These are phyloP conservation scores for Cyberlindnera samutprakarnensis DNA, from an alignment of 805 yeast species.

Conservation along the genomic window DNA sequence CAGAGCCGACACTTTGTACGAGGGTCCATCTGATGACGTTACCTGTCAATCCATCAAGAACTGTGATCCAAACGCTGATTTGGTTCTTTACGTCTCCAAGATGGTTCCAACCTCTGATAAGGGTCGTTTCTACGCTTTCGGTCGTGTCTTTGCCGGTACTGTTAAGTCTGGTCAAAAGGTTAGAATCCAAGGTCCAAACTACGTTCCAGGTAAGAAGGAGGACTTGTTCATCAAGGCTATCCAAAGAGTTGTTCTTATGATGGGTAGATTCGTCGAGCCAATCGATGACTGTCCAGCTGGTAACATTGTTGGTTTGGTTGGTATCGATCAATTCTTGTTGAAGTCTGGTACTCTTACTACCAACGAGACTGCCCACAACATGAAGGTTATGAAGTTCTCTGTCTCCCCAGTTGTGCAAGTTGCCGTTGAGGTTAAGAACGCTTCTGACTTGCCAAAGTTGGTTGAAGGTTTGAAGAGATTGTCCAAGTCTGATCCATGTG, in stretches of 20 bases:
- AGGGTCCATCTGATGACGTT: slow-evolving; percentile 46
- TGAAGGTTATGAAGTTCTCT: slow-evolving; percentile 67
- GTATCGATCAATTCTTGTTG: slow-evolving; percentile 71
- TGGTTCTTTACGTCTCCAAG: slow-evolving; percentile 79
- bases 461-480: slow-evolving; percentile 73
- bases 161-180: slow-evolving; percentile 52
- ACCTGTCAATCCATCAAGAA: slow-evolving; percentile 37
- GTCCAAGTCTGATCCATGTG: slow-evolving; percentile 91
- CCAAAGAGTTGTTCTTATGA: slow-evolving; percentile 76
- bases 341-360: slow-evolving; percentile 81
- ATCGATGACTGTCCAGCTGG: slow-evolving; percentile 87
- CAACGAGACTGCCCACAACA: slow-evolving; percentile 54
- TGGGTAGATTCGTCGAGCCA: slow-evolving; percentile 87
- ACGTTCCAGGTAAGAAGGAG: slow-evolving; percentile 39
- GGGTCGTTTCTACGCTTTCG: slow-evolving; percentile 59
- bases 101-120: slow-evolving; percentile 77
- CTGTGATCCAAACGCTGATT: slow-evolving; percentile 62
- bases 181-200: slow-evolving; percentile 37
- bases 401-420: slow-evolving; percentile 92
- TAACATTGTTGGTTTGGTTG: slow-evolving; percentile 89
- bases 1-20: slow-evolving; percentile 61
- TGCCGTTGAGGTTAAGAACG: slow-evolving; percentile 91
- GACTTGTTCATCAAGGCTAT: slow-evolving; percentile 79
- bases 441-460: slow-evolving; percentile 65
- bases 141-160: slow-evolving; percentile 37